phyloP scores from a whole-genome alignment of 192 early-diverging fungal species.

The Umbelopsis ramanniana region DNA sequence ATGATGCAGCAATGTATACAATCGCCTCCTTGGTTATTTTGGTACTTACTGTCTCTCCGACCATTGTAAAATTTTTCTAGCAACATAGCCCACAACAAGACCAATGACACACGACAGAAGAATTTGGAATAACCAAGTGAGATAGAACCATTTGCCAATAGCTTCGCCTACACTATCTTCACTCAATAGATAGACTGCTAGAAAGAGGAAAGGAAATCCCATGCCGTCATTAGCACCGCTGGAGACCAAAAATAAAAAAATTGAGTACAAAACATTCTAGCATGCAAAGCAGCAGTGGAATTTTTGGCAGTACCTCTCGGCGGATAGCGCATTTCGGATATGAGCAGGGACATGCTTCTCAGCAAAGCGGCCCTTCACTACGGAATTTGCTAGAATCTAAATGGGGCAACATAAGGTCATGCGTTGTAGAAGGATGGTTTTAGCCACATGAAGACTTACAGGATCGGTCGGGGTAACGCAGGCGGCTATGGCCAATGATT shows the following conservation, averaged over 20 bases:
- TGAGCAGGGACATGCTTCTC: slow-evolving; percentile 84
- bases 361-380: slow-evolving; percentile 93
- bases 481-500: slow-evolving; percentile 78
- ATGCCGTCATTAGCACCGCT: slow-evolving; percentile 88
- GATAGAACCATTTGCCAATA: slow-evolving; percentile 80
- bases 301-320: slow-evolving; percentile 57
- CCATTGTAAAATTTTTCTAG: slow-evolving; percentile 69
- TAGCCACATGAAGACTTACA: slow-evolving; percentile 47
- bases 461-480: slow-evolving; percentile 94
- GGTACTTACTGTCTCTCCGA: slow-evolving; percentile 56
- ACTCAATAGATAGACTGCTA: slow-evolving; percentile 74
- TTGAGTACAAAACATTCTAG: no score
- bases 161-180: slow-evolving; percentile 58
- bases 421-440: neutral
- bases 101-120: slow-evolving; percentile 73
- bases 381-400: slow-evolving; percentile 83
- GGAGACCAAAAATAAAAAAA: neutral
- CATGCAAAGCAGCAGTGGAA: no score
- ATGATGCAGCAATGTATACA: neutral
- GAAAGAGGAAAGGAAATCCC: slow-evolving; percentile 82
- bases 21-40: neutral
- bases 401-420: slow-evolving; percentile 14
- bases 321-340: slow-evolving; percentile 73
- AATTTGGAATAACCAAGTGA: slow-evolving; percentile 82
- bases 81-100: slow-evolving; percentile 65